These are phyloP conservation scores for Platismatia glauca DNA, from an alignment of 495 filamentous ascomycete genomes.

Conservation along the genomic window DNA sequence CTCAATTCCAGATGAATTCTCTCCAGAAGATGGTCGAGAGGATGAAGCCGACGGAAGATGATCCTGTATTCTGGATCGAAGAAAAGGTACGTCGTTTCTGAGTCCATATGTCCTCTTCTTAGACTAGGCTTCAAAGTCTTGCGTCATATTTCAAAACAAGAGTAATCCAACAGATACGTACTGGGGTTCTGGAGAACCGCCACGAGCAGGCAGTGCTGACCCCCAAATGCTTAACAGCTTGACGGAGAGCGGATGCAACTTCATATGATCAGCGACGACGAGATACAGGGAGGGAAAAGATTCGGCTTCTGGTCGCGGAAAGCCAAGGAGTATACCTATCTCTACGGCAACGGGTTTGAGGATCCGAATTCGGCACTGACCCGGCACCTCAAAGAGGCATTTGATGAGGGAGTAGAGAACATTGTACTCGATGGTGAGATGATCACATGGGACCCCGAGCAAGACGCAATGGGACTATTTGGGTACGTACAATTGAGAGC, in stretches of 20 bases:
- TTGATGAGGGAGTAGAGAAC: constrained; percentile 66
- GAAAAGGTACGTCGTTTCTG: constrained; percentile 49
- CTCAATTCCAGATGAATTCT: constrained; percentile 85
- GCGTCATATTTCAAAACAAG: not conserved
- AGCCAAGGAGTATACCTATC: constrained; percentile 92
- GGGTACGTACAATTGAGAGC: constrained; percentile 33
- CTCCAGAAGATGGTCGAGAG: constrained; percentile 73
- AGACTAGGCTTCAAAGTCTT: not conserved
- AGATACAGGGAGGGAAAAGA: constrained; percentile 54
- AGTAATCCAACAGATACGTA: not conserved
- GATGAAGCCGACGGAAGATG: constrained; percentile 59
- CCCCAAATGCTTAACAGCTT: constrained; percentile 31
- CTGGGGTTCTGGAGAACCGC: not conserved
- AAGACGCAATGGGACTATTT: constrained; percentile 78
- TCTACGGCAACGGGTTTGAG: constrained; percentile 72
- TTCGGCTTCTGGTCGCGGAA: constrained; percentile 94
- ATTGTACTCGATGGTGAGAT: constrained; percentile 96
- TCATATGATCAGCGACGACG: constrained; percentile 72
- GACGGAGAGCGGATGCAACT: constrained; percentile 97
- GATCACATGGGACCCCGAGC: constrained; percentile 94
- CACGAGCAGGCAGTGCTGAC: not conserved
- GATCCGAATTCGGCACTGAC: constrained; percentile 75
- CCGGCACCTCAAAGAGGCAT: constrained; percentile 68
- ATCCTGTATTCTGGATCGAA: constrained; percentile 86
- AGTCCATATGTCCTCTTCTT: not conserved